Evolutionary conservation across 208 protist genomes (phyloP), one percentile per base, ranked within the genome.

Genomic region (Acanthamoeba culbertsoni): DNA sequence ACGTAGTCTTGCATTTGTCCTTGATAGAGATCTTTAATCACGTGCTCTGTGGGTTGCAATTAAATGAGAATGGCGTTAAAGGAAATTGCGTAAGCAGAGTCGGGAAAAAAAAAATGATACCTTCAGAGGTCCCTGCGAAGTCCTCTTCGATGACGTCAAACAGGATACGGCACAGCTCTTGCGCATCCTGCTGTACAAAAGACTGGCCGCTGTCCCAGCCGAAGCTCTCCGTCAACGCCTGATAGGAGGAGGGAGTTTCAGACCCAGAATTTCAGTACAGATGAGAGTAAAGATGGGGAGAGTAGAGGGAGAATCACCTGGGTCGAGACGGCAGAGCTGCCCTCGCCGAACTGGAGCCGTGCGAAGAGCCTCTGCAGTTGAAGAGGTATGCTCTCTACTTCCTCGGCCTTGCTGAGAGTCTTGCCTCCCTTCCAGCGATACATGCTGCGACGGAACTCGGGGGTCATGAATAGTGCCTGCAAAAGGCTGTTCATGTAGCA

Each of bases 151-250:
- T 51, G 3, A 82, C 93, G 51, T 96, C 93, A 68, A 96, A 96
- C 16, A 97, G 48, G 10, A 96, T 94, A 8, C 95, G 46, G 43
- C 53, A 90, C 1, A 96, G 75, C 65, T 96, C 96, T 68, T 95
- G 93, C 1, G 73, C 95, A 51, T 97, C 96, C 28, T 96, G 95
- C 65, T 97, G 96, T n/a, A 77, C n/a, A 23, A 96, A 97, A 18
- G 94, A 23, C 23, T 97, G 94, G n/a, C 59, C 53, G 1, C 82
- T 40, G 35, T 92, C 57, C 95, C 95, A 96, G n/a, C 95, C 95
- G 86, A 96, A 96, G 45, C 86, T 94, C 26, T 91, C 6, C n/a
- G 82, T 95, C 23, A 95, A 53, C 20, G 59, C 68, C 40, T 86
- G 7, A 28, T 7, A 10, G 48, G n/a, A n/a, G n/a, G n/a, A n/a